phyloP scores from a whole-genome alignment of 2,329 filamentous ascomycete genomes.

The Arthrinium phaeospermum region DNA sequence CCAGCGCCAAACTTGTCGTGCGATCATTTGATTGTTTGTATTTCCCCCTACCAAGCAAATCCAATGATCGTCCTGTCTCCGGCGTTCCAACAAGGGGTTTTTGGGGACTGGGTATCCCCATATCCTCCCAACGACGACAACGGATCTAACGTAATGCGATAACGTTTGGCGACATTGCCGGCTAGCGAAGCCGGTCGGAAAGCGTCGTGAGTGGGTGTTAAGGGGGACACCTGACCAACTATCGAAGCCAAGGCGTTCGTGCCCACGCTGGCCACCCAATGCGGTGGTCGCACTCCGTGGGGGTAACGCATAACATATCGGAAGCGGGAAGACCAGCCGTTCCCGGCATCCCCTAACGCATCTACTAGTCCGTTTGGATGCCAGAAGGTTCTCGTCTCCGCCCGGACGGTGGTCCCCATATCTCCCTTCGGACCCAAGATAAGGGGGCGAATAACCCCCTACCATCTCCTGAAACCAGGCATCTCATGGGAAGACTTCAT shows the following conservation, averaged over 20 bases:
- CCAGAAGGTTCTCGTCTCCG: background rate
- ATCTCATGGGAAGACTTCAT: background rate
- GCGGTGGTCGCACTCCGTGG: background rate
- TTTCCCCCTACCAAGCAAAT: background rate
- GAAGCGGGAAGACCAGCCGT: background rate
- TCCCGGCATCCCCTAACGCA: background rate
- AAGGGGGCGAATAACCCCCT: background rate
- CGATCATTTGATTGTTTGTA: background rate
- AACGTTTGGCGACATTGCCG: background rate
- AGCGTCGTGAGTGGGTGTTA: background rate
- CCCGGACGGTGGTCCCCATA: background rate
- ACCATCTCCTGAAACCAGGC: background rate
- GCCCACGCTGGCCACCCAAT: background rate
- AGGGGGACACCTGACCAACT: background rate
- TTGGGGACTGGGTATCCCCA: background rate
- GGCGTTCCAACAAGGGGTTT: background rate
- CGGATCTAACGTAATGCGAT: background rate
- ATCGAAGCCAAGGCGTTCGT: background rate
- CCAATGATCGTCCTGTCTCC: background rate
- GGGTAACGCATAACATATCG: background rate
- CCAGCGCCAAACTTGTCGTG: background rate
- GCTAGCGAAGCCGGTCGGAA: background rate
- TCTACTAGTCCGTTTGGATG: background rate
- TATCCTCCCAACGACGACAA: background rate
- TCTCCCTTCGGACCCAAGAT: background rate